Conservation (phyloP, 306 rosid species). For the Prunus mira region DNA sequence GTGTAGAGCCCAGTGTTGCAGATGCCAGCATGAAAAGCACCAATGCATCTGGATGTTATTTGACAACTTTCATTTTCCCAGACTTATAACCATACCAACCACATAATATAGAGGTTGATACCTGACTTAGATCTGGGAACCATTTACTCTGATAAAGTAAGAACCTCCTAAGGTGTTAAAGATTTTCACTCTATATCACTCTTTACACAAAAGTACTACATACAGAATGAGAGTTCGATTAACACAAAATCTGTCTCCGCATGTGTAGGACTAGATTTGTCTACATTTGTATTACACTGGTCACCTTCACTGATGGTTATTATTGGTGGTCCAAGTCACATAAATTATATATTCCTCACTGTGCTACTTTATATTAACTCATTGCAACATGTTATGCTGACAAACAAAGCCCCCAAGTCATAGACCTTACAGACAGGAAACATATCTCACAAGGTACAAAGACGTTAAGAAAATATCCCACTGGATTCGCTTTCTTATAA, state of each 20-base stretch:
- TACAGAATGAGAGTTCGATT: neutral
- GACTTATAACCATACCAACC: neutral
- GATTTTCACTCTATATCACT: neutral
- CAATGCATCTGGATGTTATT: slow-evolving; percentile 3
- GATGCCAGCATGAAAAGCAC: slow-evolving; percentile 1
- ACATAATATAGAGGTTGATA: neutral
- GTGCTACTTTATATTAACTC: neutral
- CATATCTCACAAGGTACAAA: neutral
- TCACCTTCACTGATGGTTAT: neutral
- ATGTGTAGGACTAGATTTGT: neutral
- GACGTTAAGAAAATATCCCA: neutral
- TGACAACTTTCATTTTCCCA: neutral
- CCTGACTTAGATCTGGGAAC: neutral
- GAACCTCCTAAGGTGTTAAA: neutral
- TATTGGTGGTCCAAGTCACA: neutral
- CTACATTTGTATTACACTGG: neutral
- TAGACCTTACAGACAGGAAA: neutral
- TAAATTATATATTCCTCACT: neutral
- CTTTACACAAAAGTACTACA: neutral
- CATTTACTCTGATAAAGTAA: neutral
- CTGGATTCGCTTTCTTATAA: neutral
- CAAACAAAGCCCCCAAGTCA: neutral
- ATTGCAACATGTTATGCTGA: neutral
- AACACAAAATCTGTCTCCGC: neutral
- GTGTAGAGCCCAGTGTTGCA: neutral